These are phyloP conservation scores for Tetrahymena borealis DNA, from an alignment of 73 alveolate species.

Conservation along the genomic window DNA sequence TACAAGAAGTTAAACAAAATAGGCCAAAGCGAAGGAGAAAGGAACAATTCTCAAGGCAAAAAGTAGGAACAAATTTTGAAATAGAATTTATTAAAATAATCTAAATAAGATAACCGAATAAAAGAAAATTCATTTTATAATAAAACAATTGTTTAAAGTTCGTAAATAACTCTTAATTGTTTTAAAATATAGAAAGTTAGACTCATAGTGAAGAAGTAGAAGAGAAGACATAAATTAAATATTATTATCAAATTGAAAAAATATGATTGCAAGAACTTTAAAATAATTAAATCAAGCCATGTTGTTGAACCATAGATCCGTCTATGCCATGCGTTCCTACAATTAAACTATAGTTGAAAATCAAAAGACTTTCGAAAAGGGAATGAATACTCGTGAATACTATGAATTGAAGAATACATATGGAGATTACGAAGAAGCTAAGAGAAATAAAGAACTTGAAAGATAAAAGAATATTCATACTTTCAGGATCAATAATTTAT, in stretches of 20 bases:
- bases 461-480: not conserved
- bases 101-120: not conserved
- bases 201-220: not conserved
- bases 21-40: not conserved
- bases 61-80: not conserved
- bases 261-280: not conserved
- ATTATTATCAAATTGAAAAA: not conserved
- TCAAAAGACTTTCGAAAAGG: not conserved
- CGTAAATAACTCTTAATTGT: not conserved
- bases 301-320: not conserved
- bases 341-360: not conserved
- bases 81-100: not conserved
- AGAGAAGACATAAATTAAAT: not conserved
- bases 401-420: not conserved
- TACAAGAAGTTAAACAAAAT: not conserved
- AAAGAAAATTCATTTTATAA: not conserved
- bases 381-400: not conserved
- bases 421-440: not conserved
- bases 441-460: not conserved
- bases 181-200: not conserved
- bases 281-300: not conserved
- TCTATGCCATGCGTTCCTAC: not conserved
- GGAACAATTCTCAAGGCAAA: not conserved
- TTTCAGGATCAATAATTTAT: not conserved
- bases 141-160: not conserved